A percentile compares a stretch with the other conserved stretches of the same genome.
Evolutionary conservation across 768 basidiomycete species (phyloP).

Genomic region (Leccinellum luteum): DNA sequence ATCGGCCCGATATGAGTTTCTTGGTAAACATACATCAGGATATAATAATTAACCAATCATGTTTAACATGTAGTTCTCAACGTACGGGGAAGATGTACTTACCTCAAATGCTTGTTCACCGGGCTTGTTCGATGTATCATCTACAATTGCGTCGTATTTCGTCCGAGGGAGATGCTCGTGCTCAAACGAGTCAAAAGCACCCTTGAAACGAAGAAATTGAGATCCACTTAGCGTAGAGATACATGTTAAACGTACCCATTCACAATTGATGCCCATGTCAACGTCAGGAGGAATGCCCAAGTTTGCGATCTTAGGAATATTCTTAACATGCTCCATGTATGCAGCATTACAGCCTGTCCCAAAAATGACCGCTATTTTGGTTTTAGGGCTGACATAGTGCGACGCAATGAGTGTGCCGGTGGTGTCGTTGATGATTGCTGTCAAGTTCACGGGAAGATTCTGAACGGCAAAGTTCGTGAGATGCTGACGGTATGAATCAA

Average conservation of each 20-base stretch:
- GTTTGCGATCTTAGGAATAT: conserved; percentile 81
- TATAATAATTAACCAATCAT: neutral
- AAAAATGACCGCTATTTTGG: conserved; percentile 94
- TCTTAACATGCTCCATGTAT: conserved; percentile 88
- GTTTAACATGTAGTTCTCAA: neutral
- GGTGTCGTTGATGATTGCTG: conserved; percentile 95
- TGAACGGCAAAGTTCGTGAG: conserved; percentile 27
- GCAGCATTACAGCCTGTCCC: conserved; percentile 99
- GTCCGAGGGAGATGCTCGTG: conserved; percentile 95
- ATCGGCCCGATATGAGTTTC: conserved; percentile 96
- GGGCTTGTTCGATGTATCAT: conserved; percentile 94
- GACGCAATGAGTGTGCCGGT: conserved; percentile 98
- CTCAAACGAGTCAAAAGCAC: conserved; percentile 94
- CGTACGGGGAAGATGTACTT: conserved; percentile 5
- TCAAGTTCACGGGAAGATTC: conserved; percentile 81
- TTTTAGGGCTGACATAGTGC: conserved; percentile 87
- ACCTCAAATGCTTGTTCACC: conserved; percentile 93
- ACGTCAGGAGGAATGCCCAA: conserved; percentile 63
- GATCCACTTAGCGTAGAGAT: neutral
- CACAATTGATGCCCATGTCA: conserved; percentile 95
- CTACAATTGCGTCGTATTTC: conserved; percentile 90
- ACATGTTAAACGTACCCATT: conserved; percentile 64
- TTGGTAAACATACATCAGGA: conserved; percentile 17
- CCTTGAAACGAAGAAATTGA: conserved; percentile 42
- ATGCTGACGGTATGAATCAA: neutral